Evolutionary conservation across 768 basidiomycete species (phyloP).

Genomic region (Podaxis rugospora): DNA sequence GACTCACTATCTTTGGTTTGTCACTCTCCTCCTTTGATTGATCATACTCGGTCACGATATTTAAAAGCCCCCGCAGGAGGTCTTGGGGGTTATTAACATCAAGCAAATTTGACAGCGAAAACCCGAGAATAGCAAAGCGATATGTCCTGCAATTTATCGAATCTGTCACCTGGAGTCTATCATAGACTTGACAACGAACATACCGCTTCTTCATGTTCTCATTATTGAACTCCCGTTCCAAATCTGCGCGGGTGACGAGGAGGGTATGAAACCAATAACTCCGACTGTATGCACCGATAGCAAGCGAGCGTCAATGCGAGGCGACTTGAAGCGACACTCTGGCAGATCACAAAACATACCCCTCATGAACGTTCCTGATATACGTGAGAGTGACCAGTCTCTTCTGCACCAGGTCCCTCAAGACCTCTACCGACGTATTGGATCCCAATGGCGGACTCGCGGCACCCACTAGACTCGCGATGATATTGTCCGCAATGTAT

Average conservation of each 20-base stretch:
- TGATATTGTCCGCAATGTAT: constrained; percentile 37
- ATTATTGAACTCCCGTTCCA: constrained; percentile 73
- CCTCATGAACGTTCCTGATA: constrained; percentile 80
- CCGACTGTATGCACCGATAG: constrained; percentile 38
- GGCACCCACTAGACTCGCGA: constrained; percentile 28
- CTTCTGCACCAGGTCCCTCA: constrained; percentile 79
- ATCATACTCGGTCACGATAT: constrained; percentile 74
- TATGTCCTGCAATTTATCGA: constrained; percentile 48
- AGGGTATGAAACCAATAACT: constrained; percentile 90
- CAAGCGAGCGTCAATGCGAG: constrained; percentile 7
- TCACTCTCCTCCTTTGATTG: constrained; percentile 71
- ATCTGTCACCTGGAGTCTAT: constrained; percentile 2
- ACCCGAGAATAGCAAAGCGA: constrained; percentile 80
- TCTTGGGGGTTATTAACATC: constrained; percentile 81
- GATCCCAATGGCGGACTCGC: constrained; percentile 46
- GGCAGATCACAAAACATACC: constrained; percentile 42
- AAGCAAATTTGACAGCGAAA: constrained; percentile 79
- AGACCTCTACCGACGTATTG: constrained; percentile 73
- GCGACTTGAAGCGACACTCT: neutral
- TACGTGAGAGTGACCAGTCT: constrained; percentile 83
- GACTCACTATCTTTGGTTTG: constrained; percentile 66
- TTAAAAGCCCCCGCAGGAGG: constrained; percentile 69
- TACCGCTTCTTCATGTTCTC: constrained; percentile 76
- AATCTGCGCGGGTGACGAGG: constrained; percentile 66
- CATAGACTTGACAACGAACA: constrained; percentile 4